Evolutionary conservation across 345 rosid species (phyloP).

Genomic region (Eutrema heterophyllum): DNA sequence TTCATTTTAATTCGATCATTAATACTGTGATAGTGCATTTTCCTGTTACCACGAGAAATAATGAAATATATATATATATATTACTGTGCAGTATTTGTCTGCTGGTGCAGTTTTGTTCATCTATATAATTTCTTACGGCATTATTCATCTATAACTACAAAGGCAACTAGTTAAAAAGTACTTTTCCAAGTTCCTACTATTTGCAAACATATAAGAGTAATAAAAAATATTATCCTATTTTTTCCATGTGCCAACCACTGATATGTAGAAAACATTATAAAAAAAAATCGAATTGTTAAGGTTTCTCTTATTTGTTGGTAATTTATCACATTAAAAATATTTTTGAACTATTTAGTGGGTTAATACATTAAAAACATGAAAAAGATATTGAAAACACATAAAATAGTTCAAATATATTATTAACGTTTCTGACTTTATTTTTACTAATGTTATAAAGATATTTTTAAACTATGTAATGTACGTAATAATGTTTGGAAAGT

Average conservation of each 20-base stretch:
- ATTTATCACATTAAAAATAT: too few species aligned
- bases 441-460: too few species aligned
- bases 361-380: too few species aligned
- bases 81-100: slow-evolving; percentile 9
- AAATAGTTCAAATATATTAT: too few species aligned
- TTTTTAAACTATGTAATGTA: too few species aligned
- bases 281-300: too few species aligned
- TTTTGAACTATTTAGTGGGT: too few species aligned
- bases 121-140: neutral
- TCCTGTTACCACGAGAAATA: slow-evolving; percentile 4
- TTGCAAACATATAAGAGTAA: slow-evolving; percentile 7
- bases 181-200: neutral
- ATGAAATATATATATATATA: neutral
- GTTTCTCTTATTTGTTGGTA: too few species aligned
- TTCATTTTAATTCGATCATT: slow-evolving; percentile 7
- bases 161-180: slow-evolving; percentile 4
- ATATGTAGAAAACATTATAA: neutral
- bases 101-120: neutral
- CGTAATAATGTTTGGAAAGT: too few species aligned
- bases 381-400: too few species aligned
- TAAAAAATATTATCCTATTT: neutral
- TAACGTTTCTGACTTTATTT: too few species aligned
- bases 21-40: slow-evolving; percentile 23
- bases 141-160: neutral
- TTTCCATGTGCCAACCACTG: slow-evolving; percentile 24